These are phyloP conservation scores for Cochlearia excelsa DNA, from an alignment of 345 rosid species.

Conservation along the genomic window DNA sequence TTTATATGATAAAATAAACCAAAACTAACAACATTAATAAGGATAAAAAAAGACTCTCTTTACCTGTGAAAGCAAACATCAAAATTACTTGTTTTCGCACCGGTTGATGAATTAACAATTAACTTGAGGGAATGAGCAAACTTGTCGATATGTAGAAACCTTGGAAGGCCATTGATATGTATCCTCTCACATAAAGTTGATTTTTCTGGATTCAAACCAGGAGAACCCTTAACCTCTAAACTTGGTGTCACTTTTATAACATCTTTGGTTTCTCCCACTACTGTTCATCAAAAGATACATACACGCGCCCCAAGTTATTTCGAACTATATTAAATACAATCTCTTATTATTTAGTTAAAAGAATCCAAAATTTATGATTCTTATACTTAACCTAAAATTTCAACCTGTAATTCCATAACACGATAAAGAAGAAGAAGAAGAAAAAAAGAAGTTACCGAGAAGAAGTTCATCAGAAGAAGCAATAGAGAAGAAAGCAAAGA, in stretches of 20 bases:
- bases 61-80: conserved; percentile 91
- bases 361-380: not conserved
- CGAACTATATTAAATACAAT: not conserved
- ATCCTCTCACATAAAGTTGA: conserved; percentile 67
- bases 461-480: conserved; percentile 38
- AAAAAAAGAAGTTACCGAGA: conserved; percentile 38
- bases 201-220: conserved; percentile 63
- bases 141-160: conserved; percentile 53
- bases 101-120: conserved; percentile 44
- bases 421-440: not conserved
- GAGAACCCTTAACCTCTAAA: conserved; percentile 55
- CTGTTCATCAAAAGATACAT: conserved; percentile 35
- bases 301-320: not conserved
- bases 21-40: not conserved
- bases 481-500: conserved; percentile 25
- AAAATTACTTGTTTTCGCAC: conserved; percentile 36
- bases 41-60: conserved; percentile 22
- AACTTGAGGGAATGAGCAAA: conserved; percentile 65
- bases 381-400: not conserved
- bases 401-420: not conserved
- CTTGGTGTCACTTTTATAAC: conserved; percentile 47
- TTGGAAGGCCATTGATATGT: conserved; percentile 53
- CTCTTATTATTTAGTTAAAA: not conserved
- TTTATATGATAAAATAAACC: not conserved
- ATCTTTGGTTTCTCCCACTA: conserved; percentile 45